phyloP scores from a whole-genome alignment of 2,329 filamentous ascomycete genomes.

The Aureobasidium leucospermi region DNA sequence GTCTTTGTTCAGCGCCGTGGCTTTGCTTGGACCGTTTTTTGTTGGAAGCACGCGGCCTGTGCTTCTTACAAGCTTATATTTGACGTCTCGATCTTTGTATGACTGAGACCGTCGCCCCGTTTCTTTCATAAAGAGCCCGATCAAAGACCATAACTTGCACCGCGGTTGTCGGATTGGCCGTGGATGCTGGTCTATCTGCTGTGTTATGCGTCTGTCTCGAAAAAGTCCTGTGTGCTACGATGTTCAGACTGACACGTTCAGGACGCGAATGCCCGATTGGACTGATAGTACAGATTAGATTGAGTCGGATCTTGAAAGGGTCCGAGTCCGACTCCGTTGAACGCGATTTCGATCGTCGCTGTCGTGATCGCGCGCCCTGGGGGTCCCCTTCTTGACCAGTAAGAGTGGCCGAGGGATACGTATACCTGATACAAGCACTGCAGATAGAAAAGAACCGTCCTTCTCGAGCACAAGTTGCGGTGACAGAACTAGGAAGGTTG shows the following conservation, averaged over 20 bases:
- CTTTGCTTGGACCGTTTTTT: slow-evolving; percentile 13
- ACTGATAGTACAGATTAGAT: slow-evolving; percentile 4
- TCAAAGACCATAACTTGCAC: not conserved
- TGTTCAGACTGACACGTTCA: not conserved
- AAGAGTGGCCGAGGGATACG: not conserved
- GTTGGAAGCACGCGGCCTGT: slow-evolving; percentile 11
- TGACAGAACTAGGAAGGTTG: not conserved
- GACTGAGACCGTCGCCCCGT: not conserved
- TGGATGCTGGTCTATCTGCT: not conserved
- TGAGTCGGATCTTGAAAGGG: slow-evolving; percentile 7
- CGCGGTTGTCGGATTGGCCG: not conserved
- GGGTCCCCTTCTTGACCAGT: not conserved
- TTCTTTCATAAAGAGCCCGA: not conserved
- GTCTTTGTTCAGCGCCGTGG: slow-evolving; percentile 6
- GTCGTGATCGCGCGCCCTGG: not conserved
- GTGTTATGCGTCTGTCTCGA: not conserved
- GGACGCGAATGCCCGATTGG: not conserved
- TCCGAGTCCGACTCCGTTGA: slow-evolving; percentile 6
- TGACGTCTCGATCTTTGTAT: slow-evolving; percentile 8
- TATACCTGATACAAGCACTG: not conserved
- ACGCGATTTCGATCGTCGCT: slow-evolving; percentile 8
- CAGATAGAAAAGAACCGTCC: not conserved
- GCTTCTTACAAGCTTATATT: slow-evolving; percentile 8
- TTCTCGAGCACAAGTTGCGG: not conserved
- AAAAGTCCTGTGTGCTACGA: too few species aligned